Base-by-base conservation (phyloP, 1,284 basidiomycete genomes). In the Schizophyllum amplum region DNA sequence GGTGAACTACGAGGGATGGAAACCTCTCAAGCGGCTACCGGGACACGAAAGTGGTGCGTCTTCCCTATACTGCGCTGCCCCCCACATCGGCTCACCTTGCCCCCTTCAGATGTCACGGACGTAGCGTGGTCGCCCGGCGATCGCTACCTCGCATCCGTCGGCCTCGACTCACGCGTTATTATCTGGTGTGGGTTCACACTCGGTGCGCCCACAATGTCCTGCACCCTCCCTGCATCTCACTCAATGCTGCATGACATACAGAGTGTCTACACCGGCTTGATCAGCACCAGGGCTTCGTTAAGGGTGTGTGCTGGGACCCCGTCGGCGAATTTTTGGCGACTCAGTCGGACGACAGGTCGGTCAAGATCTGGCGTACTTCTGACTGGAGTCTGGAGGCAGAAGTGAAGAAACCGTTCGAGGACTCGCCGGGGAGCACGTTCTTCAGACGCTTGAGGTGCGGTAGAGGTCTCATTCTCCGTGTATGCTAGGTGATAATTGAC, bases 251-350 rank as follows among this genome's bases (percentile, higher is more conserved):
- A n/a, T n/a, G n/a, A n/a, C n/a, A n/a, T n/a, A n/a, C n/a, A n/a
- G 26, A 26, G 48, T 50, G 24, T 46, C 69, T 98, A 52, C 78
- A 82, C 51, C 92, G 88, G 66, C 81, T 99, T 27, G 90, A 92
- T 58, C 84, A 86, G 55, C 97, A 99, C 68, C 86, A 92, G 66
- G 95, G 95, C 4, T 98, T 98, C 69, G 94, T 99, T 64, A 99
- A 99, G 72, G 97, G 97, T 55, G 92, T 99, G 53, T 94, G 92
- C 65, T 99, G 95, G 85, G 97, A 99, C 72, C 96, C 97, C 1
- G 91, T 96, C 4, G 96, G 96, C 51, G 90, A 98, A 71, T 98
- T 87, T 67, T 82, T 99, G 55, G 94, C 94, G 5, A 97, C 94
- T n/a, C 86, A 95, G 71, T 96, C 94, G 13, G 96, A 98, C 69